Percentiles rank a stretch among this genome's conserved stretches.
These are phyloP conservation scores for Pholiota molesta DNA, from an alignment of 768 basidiomycete species.

Conservation along the genomic window DNA sequence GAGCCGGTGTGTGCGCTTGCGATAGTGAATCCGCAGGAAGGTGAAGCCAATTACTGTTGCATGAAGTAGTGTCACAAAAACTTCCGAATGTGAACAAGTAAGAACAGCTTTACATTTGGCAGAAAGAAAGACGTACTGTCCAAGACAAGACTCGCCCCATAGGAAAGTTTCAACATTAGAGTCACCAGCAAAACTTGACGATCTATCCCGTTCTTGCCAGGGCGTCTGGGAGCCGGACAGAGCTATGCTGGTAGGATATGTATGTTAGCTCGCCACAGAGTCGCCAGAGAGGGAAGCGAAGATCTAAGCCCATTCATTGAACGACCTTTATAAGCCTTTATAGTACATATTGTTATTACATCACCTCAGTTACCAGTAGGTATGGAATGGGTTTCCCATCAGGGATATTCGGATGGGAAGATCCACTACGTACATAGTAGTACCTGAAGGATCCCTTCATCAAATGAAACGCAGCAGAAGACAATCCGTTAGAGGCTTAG, in stretches of 20 bases:
- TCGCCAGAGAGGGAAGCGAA: not conserved
- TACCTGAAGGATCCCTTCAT: not conserved
- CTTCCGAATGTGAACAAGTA: not conserved
- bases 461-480: not conserved
- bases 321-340: not conserved
- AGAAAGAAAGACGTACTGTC: not conserved
- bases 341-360: not conserved
- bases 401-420: not conserved
- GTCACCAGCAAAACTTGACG: not conserved
- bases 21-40: conserved; percentile 19
- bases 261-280: not conserved
- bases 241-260: not conserved
- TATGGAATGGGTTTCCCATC: not conserved
- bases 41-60: conserved; percentile 20
- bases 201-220: not conserved
- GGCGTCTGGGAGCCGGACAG: not conserved
- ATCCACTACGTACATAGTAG: not conserved
- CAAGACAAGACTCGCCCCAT: not conserved
- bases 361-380: not conserved
- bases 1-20: conserved; percentile 16
- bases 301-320: not conserved
- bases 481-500: not conserved
- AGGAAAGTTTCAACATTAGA: not conserved
- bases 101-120: not conserved
- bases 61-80: conserved; percentile 17